A percentile compares a stretch with the other conserved stretches of the same genome.
phyloP scores from a whole-genome alignment of 2,329 filamentous ascomycete genomes.

The Diaporthe nobilis region DNA sequence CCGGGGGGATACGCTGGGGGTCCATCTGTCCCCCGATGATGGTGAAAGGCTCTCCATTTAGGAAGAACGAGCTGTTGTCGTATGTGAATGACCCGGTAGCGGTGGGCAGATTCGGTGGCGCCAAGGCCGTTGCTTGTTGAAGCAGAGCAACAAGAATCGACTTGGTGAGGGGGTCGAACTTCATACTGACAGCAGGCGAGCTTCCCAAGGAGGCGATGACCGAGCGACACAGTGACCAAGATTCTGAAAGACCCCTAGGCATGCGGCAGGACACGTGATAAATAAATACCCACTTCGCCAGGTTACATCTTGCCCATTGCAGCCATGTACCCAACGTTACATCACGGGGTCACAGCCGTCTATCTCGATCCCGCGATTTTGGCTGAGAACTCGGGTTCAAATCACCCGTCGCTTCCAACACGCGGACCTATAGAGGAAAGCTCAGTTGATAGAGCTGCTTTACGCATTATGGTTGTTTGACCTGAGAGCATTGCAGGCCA shows the following conservation, averaged over 20 bases:
- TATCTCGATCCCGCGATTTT: neutral
- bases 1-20: slow-evolving; percentile 61
- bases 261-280: neutral
- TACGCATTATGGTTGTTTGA: neutral
- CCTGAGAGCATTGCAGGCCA: neutral
- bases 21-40: slow-evolving; percentile 67
- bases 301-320: slow-evolving; percentile 8
- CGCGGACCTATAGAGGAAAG: neutral
- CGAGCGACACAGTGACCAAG: neutral
- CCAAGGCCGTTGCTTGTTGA: neutral
- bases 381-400: neutral
- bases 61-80: slow-evolving; percentile 55
- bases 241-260: too few relatives aligned
- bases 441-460: neutral
- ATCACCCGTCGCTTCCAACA: slow-evolving; percentile 1
- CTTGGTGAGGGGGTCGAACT: neutral
- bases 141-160: neutral
- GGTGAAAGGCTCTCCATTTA: slow-evolving; percentile 56
- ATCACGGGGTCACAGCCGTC: neutral
- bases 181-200: slow-evolving; percentile 1
- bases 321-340: slow-evolving; percentile 25
- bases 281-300: slow-evolving; percentile 6
- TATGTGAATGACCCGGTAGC: slow-evolving; percentile 54
- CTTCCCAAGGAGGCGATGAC: neutral
- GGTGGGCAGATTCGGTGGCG: slow-evolving; percentile 8